Evolutionary conservation across 768 basidiomycete genomes (phyloP), one percentile per base, ranked within the genome.

Genomic region (Fomitopsis pulvina): DNA sequence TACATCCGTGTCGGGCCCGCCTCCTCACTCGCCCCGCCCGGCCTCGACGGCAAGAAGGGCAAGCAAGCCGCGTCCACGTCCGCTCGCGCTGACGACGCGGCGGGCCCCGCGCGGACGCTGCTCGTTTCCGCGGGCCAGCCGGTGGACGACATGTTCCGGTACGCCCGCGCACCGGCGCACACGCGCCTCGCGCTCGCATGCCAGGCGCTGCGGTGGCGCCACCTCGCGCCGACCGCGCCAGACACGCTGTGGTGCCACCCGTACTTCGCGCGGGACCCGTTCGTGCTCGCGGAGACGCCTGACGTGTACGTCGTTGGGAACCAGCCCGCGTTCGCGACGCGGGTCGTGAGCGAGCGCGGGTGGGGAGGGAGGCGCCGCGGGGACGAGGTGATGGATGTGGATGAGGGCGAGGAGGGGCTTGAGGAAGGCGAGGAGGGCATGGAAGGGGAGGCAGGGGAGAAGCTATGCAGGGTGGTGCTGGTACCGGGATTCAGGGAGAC

Each of bases 211-310:
- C 79, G 75, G 58, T 99, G 95, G 96, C 74, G 93, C 51, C 95
- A 98, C 69, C 81, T 96, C 65, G 93, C 96, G n/a, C 96, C 96
- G 3, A 98, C 96, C 7, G 95, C 95, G 22, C 96, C 96, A 24
- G 96, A 99, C 67, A 99, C 96, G 1, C 76, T 99, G 3, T 97
- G 93, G 93, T 97, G 96, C 59, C 94, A 97, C 65, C 96, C 96
- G 16, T 98, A 87, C 70, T 80, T 87, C 44, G 74, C 79, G 25
- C 70, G 73, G 16, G 96, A 99, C 62, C 96, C 96, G 0, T 99
- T 99, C 68, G 74, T 96, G 49, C 75, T 99, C 27, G 59, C 70
- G n/a, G 77, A 84, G 61, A 85, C 91, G 8, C 96, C 96, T 14
- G 82, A 96, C 62, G 66, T 98, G 25, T 98, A 97, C 65, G 73